Base-by-base conservation (phyloP, 202 grass and related monocot species). In the Tripidium arundinaceum region DNA sequence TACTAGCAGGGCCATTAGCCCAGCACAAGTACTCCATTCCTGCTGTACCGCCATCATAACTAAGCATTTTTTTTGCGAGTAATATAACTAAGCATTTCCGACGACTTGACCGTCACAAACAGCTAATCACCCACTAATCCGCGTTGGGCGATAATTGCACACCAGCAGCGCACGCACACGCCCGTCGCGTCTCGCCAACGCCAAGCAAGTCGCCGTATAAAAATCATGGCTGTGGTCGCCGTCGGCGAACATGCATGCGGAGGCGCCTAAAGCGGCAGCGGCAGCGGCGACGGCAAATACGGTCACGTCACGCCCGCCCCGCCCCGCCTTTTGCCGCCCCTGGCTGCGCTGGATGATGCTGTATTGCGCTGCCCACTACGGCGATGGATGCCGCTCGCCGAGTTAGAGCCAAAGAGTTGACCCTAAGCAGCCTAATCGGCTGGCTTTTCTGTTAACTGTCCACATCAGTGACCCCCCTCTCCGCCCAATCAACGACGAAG, bases 361-460 rank as follows among this genome's bases (percentile, higher is more conserved):
- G 22, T 41, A 11, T 61, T 70, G 78, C 66, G 66, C 78, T 41
- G 16, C 11, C 81, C 73, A 76, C 49, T 69, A 69, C 18, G 81
- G 38, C n/a, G 19, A 61, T 24, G 78, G 25, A 9, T 19, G 33
- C 31, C 49, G 54, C 26, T 33, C 79, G 55, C n/a, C 54, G 54
- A 76, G 81, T 83, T 58, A 26, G 24, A 18, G 68, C 11, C 8
- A 0, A 33, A n/a, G 25, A 11, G 81, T 69, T 69, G 49, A 76
- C 81, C 19, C 29, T 29, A 34, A 36, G 0, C 8, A 9, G 14
- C 8, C 24, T 6, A 77, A 1, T 38, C 8, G 3, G 28, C 34
- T 33, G 2, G 29, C 26, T 82, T 65, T 74, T 82, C 80, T 10
- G 69, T 65, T 74, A 82, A 82, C 47, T 24, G 70, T 65, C 80